Base-by-base conservation (phyloP, 768 basidiomycete species). In the Amanita polypyramis region DNA sequence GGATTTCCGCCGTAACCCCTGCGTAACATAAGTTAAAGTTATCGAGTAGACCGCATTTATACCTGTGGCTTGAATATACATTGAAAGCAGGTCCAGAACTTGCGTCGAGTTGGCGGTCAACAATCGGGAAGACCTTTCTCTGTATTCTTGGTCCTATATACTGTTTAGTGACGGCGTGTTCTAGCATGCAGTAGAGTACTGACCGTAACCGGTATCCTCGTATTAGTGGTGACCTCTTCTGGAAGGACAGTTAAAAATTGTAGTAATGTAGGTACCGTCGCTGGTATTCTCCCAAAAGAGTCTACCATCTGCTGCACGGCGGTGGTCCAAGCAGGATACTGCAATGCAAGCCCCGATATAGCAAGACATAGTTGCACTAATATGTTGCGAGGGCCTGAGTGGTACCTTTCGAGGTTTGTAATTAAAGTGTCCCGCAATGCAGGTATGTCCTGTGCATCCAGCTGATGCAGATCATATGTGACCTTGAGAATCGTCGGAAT, bases 1-100 rank as follows among this genome's bases (percentile, higher is more conserved):
- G 91, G 6, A 98, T 82, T 5, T 70, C 65, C 21, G 71, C 57
- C 2, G 92, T 95, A 25, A 94, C 82, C 39, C 95, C 96, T 97
- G 54, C n/a, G 54, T 38, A 12, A 6, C 15, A 34, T 51, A 35
- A 27, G 51, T 25, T 30, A 23, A 30, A 40, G 33, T 32, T 51
- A 12, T 40, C 6, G 23, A 20, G 20, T 21, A n/a, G 33, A 21
- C 36, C 10, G 15, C 9, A 6, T 64, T 85, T 30, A 51, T 57
- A 93, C 96, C 95, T 52, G 75, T 60, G 3, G 96, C 95, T 55
- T 82, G 80, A 37, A 92, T 76, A 60, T 99, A 99, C 79, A 97
- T 76, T 1, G 82, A 71, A 51, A 99, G 67, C 45, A 97, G 66
- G 35, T 82, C 78, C 42, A 97, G 59, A 8, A 98, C 79, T 59